phyloP scores from a whole-genome alignment of 192 early-diverging fungal species.

The Coemansia sp. region DNA sequence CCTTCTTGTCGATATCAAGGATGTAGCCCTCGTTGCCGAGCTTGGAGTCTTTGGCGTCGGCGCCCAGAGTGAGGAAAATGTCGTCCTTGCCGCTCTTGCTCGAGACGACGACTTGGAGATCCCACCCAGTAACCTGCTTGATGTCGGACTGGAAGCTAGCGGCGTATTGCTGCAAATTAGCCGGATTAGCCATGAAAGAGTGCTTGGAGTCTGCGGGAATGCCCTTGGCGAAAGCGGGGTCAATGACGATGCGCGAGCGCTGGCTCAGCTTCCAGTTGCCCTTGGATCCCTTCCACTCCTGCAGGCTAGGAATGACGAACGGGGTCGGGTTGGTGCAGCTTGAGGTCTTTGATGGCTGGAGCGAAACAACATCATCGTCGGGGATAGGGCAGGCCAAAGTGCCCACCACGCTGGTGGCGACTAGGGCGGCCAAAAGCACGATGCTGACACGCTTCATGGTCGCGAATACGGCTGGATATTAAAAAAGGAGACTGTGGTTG shows the following conservation, averaged over 20 bases:
- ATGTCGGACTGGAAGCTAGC: constrained; percentile 36
- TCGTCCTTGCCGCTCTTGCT: constrained; percentile 19
- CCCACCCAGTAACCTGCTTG: constrained; percentile 30
- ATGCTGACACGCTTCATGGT: constrained; percentile 29
- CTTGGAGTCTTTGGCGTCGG: constrained; percentile 22
- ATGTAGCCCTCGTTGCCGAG: constrained; percentile 42
- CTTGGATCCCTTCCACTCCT: constrained; percentile 38
- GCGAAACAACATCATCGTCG: neutral
- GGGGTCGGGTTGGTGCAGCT: constrained; percentile 33
- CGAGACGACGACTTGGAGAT: constrained; percentile 33
- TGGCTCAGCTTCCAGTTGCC: constrained; percentile 36
- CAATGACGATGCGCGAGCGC: constrained; percentile 36
- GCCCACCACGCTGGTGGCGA: constrained; percentile 19
- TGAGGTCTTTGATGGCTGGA: constrained; percentile 2
- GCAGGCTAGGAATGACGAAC: constrained; percentile 44
- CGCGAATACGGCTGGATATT: neutral
- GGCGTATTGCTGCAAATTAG: constrained; percentile 34
- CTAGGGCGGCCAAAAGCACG: constrained; percentile 31
- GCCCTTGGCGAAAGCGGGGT: constrained; percentile 33
- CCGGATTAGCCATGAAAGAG: constrained; percentile 43
- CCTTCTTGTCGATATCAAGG: constrained; percentile 40
- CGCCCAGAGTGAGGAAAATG: constrained; percentile 45
- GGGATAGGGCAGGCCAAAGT: constrained; percentile 32
- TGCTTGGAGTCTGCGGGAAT: constrained; percentile 23
- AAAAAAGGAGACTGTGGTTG: neutral